phyloP scores from a whole-genome alignment of 2,329 filamentous ascomycete species.

The Cytospora piceae region DNA sequence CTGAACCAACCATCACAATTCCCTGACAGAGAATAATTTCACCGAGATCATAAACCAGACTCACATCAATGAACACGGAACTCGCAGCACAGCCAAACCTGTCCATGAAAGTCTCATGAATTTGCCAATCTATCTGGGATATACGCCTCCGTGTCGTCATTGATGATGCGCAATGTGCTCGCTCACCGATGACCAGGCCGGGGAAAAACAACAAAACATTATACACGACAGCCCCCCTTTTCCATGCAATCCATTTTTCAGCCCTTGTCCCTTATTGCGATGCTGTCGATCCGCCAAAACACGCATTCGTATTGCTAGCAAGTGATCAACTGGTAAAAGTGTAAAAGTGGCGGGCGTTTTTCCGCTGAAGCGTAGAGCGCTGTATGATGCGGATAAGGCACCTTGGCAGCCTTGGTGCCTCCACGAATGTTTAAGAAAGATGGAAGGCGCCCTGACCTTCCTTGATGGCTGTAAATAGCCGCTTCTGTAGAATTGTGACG shows the following conservation, averaged over 20 bases:
- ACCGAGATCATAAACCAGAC: no score
- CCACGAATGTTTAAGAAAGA: conserved; percentile 64
- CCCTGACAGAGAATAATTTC: neutral
- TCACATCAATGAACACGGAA: neutral
- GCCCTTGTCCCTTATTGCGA: conserved; percentile 3
- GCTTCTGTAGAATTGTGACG: conserved; percentile 74
- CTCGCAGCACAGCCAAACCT: neutral
- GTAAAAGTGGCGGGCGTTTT: conserved; percentile 6
- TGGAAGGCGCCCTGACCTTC: conserved; percentile 99
- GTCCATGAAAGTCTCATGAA: conserved; percentile 10
- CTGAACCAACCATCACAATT: no score
- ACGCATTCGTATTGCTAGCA: conserved; percentile 17
- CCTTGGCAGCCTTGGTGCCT: neutral
- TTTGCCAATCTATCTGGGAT: conserved; percentile 31
- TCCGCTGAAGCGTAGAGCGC: conserved; percentile 14
- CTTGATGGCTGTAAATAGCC: conserved; percentile 82
- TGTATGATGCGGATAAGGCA: neutral
- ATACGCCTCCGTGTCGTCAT: conserved; percentile 25
- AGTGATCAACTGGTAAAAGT: conserved; percentile 16
- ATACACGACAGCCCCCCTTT: conserved; percentile 21
- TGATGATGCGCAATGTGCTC: conserved; percentile 21
- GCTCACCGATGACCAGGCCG: conserved; percentile 15
- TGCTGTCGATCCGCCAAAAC: conserved; percentile 26
- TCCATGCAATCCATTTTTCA: conserved; percentile 26
- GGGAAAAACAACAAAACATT: conserved; percentile 18